phyloP scores from a whole-genome alignment of 257 asterid genomes.

The Verbascum thapsus region DNA sequence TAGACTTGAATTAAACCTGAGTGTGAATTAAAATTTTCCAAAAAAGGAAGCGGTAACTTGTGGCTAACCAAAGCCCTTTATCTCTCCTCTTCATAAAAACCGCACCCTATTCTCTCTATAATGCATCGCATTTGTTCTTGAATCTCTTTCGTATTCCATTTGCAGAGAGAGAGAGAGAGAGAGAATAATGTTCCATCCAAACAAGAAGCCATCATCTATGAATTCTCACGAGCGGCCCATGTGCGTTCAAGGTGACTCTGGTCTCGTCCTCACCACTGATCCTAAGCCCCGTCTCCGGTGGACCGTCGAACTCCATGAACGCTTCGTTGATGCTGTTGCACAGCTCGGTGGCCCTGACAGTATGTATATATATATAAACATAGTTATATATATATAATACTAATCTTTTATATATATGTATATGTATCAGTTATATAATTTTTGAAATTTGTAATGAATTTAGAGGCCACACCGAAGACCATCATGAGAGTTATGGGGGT shows the following conservation, averaged over 20 bases:
- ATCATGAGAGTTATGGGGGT: constrained; percentile 99
- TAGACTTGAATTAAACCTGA: too few relatives aligned
- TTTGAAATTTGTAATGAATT: constrained; percentile 3
- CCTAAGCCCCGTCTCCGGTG: constrained; percentile 94
- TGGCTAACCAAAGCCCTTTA: constrained; percentile 23
- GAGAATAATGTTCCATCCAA: constrained; percentile 49
- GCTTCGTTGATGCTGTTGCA: constrained; percentile 87
- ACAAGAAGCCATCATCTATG: constrained; percentile 55
- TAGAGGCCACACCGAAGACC: constrained; percentile 98
- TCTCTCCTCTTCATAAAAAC: constrained; percentile 34
- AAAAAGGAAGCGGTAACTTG: too few relatives aligned
- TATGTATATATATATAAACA: constrained; percentile 27
- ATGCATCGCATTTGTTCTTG: constrained; percentile 43
- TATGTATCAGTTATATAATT: too few relatives aligned
- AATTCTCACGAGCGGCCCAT: constrained; percentile 45
- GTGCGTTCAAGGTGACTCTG: constrained; percentile 70
- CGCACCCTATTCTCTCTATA: constrained; percentile 43
- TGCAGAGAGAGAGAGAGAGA: constrained; percentile 21
- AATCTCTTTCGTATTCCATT: constrained; percentile 23
- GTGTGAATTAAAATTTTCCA: too few relatives aligned
- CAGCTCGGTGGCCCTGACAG: constrained; percentile 97
- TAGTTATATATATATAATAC: too few relatives aligned
- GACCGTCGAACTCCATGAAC: constrained; percentile 93
- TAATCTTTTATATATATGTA: too few relatives aligned
- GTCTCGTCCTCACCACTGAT: constrained; percentile 90